Conservation (phyloP, 371 early-diverging fungal genomes). For the Capniomyces stellatus region DNA sequence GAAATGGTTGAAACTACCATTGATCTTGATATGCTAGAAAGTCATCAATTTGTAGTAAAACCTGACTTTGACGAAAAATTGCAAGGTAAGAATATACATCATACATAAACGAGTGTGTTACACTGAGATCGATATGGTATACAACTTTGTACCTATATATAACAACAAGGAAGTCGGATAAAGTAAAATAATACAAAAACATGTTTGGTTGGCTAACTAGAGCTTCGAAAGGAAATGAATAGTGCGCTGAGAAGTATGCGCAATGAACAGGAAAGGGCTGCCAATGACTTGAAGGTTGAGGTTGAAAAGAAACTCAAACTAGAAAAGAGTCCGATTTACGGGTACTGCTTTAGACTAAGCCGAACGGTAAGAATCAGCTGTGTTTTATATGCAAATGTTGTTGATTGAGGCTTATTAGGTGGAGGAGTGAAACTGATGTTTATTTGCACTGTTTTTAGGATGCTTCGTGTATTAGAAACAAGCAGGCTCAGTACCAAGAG, state of each 20-base stretch:
- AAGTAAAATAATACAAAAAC: not conserved
- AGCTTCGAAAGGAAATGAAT: conserved; percentile 41
- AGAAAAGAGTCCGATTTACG: conserved; percentile 60
- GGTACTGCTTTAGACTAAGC: conserved; percentile 73
- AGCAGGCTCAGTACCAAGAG: conserved; percentile 56
- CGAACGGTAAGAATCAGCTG: conserved; percentile 22
- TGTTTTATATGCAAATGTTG: conserved; percentile 2
- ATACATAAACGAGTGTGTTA: not conserved
- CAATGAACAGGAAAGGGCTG: conserved; percentile 43
- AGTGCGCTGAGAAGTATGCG: conserved; percentile 32
- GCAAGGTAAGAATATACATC: conserved; percentile 29
- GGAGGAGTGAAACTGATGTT: too few species aligned
- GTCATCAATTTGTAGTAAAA: conserved; percentile 78
- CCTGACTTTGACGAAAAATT: conserved; percentile 62
- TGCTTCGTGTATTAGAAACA: conserved; percentile 35
- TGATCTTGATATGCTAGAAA: conserved; percentile 69
- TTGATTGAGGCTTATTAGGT: too few species aligned
- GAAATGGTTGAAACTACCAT: conserved; percentile 76
- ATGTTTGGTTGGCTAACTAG: conserved; percentile 16
- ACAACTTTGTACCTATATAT: too few species aligned
- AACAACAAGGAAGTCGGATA: too few species aligned
- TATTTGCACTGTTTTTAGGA: too few species aligned
- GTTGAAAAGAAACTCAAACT: conserved; percentile 76
- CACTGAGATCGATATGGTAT: too few species aligned
- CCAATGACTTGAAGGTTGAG: conserved; percentile 48